A percentile compares a stretch with the other conserved stretches of the same genome.
Evolutionary conservation across 2,329 filamentous ascomycete species (phyloP).

Genomic region (Pestalotiopsis fici): DNA sequence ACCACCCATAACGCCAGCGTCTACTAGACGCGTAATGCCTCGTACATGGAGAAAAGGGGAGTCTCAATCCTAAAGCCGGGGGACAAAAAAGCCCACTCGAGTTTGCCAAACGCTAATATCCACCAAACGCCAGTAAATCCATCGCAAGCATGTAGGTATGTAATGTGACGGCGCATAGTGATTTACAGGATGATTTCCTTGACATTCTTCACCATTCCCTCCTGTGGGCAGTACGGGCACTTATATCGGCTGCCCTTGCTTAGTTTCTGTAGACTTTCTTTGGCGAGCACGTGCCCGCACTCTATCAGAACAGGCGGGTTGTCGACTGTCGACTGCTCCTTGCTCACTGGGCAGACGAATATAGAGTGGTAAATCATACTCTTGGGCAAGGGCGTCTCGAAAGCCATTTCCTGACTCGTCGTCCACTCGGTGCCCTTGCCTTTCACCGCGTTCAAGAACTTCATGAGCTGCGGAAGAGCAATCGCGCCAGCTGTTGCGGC

Average conservation of each 20-base stretch:
- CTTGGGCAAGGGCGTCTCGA: conserved; percentile 63
- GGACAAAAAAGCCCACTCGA: background rate
- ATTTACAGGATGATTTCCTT: conserved; percentile 67
- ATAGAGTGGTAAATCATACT: conserved; percentile 86
- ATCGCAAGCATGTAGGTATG: background rate
- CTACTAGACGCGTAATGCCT: background rate
- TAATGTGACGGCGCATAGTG: background rate
- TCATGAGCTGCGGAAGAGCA: conserved; percentile 84
- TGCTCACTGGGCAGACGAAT: conserved; percentile 96
- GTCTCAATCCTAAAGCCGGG: background rate
- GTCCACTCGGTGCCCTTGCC: conserved; percentile 95
- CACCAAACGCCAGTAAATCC: background rate
- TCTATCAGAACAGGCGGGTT: conserved; percentile 98
- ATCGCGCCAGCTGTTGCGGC: conserved; percentile 91
- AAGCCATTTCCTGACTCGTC: conserved; percentile 84
- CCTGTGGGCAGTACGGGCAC: conserved; percentile 91
- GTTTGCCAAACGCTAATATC: background rate
- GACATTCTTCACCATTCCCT: conserved; percentile 78
- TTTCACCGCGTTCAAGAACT: conserved; percentile 84
- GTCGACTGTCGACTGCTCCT: conserved; percentile 88
- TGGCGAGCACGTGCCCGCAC: conserved; percentile 91
- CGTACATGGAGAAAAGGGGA: background rate
- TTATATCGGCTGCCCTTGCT: conserved; percentile 84
- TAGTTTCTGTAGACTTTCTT: conserved; percentile 78
- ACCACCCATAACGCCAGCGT: background rate